Conservation (phyloP, 148 eudicot genomes). For the Vaccinium macrocarpon region DNA sequence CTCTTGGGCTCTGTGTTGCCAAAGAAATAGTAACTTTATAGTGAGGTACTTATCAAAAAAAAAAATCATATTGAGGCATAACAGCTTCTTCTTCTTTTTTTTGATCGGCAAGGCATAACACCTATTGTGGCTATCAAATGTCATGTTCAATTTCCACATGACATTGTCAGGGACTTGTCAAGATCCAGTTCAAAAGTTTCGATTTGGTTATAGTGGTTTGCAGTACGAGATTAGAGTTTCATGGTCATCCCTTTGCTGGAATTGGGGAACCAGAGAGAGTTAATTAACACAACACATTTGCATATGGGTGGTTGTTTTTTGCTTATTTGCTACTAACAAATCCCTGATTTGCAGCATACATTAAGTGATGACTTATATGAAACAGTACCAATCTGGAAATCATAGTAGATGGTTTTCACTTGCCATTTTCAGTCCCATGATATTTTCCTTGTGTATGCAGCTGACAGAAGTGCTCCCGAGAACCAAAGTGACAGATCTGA, state of each 20-base stretch:
- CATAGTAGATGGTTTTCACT: neutral
- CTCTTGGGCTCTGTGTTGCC: neutral
- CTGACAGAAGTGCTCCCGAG: conserved; percentile 18
- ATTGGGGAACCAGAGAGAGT: neutral
- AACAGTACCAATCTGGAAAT: neutral
- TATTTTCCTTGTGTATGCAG: conserved; percentile 21
- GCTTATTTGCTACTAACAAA: neutral
- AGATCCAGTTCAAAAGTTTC: neutral
- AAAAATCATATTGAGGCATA: neutral
- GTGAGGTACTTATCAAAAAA: neutral
- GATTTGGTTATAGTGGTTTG: neutral
- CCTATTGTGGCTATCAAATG: neutral
- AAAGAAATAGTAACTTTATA: neutral
- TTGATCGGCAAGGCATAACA: neutral
- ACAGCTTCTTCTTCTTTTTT: too few relatives aligned
- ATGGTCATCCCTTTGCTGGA: too few relatives aligned
- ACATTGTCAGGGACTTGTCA: neutral
- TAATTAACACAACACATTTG: neutral
- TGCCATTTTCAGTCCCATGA: neutral
- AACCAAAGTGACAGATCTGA: conserved; percentile 24
- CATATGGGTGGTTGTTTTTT: neutral
- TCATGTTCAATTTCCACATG: neutral
- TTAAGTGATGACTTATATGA: neutral
- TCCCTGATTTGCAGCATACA: neutral
- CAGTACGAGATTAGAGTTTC: neutral